phyloP scores from a whole-genome alignment of 495 filamentous ascomycete genomes.

The Penicillium angulare region DNA sequence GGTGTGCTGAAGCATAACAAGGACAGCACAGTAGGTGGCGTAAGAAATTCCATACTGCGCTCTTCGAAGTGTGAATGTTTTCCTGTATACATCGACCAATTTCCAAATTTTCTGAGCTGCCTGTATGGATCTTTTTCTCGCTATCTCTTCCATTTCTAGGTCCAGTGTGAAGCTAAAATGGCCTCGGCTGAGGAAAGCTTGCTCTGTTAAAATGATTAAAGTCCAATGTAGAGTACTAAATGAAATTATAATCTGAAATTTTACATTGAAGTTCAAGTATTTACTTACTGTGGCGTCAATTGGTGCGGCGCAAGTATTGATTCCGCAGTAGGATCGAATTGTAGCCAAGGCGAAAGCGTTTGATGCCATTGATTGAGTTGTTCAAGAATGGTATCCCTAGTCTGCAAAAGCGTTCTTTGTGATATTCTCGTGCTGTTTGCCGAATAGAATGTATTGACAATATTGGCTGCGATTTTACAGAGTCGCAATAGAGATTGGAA shows the following conservation, averaged over 20 bases:
- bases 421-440: constrained; percentile 6
- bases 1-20: constrained; percentile 9
- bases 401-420: neutral
- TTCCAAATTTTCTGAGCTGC: constrained; percentile 9
- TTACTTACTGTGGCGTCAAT: constrained; percentile 17
- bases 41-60: constrained; percentile 20
- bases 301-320: constrained; percentile 22
- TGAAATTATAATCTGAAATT: constrained; percentile 8
- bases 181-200: constrained; percentile 15
- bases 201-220: constrained; percentile 18
- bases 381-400: neutral
- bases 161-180: constrained; percentile 7
- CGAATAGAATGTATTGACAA: constrained; percentile 23
- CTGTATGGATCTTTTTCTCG: constrained; percentile 3
- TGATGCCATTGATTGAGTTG: constrained; percentile 18
- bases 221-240: constrained; percentile 15
- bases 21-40: constrained; percentile 12
- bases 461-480: constrained; percentile 17
- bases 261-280: neutral
- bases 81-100: constrained; percentile 10
- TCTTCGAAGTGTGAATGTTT: constrained; percentile 16
- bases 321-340: constrained; percentile 12
- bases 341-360: constrained; percentile 15
- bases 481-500: neutral
- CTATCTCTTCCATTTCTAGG: neutral